Evolutionary conservation across 2,329 filamentous ascomycete genomes (phyloP).

Genomic region (Ophiostoma fasciatum): DNA sequence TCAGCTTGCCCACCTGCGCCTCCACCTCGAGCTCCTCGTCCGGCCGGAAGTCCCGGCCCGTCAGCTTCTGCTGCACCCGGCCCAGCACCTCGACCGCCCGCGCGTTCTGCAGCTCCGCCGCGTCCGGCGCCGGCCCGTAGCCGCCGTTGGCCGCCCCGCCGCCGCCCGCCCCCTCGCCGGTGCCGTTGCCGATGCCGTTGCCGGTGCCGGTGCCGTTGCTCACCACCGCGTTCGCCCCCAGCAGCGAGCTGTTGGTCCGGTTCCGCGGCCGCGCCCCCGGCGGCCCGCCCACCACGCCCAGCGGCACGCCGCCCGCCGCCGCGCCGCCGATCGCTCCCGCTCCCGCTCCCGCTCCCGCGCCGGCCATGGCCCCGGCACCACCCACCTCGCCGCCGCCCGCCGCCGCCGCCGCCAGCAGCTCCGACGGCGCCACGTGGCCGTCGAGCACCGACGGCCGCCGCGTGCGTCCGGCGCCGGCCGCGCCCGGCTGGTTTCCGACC

Average conservation of each 20-base stretch:
- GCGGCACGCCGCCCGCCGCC: no score
- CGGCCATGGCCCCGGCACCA: not conserved
- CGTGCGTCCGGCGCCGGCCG: conserved; percentile 29
- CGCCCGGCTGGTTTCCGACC: conserved; percentile 23
- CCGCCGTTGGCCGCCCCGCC: conserved; percentile 9
- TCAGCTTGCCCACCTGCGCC: conserved; percentile 84
- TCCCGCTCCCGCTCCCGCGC: conserved; percentile 12
- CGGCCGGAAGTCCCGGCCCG: conserved; percentile 79
- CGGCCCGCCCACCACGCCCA: conserved; percentile 28
- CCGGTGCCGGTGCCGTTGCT: not conserved
- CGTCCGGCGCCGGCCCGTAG: conserved; percentile 23
- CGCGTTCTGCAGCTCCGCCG: conserved; percentile 76
- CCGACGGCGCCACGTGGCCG: conserved; percentile 41
- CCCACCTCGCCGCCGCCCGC: not conserved
- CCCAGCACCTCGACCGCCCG: conserved; percentile 82
- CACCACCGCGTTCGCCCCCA: conserved; percentile 16
- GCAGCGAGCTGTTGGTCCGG: conserved; percentile 43
- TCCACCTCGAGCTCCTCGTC: conserved; percentile 72
- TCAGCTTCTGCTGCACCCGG: conserved; percentile 89
- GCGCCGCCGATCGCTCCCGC: conserved; percentile 5
- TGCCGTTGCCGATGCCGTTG: conserved; percentile 22
- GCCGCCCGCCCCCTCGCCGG: conserved; percentile 1
- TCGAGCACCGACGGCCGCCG: conserved; percentile 59
- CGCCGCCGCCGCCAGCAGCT: conserved; percentile 31
- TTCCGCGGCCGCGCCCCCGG: conserved; percentile 34